Evolutionary conservation across 805 yeast genomes (phyloP), one percentile per base, ranked within the genome.

Genomic region (Yarrowia hollandica): DNA sequence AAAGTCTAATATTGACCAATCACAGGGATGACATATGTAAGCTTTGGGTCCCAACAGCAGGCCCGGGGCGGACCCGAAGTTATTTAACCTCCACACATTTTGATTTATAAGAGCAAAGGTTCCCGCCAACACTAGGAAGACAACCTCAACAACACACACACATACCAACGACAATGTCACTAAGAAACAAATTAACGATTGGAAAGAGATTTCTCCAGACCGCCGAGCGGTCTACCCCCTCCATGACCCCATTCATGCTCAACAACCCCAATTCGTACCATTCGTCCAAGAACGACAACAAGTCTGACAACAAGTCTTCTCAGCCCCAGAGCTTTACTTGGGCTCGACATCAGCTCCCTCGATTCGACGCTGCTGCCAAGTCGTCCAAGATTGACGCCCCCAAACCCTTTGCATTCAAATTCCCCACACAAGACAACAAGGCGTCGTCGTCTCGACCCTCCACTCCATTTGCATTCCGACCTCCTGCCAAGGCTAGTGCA

Each of bases 361-460:
- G 44, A 4, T 52, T 52, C 34, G 35, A 52, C 34, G 58, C 38
- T 12, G 26, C 38, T 21, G 18, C 14, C 38, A 48, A 52, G 26
- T 16, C 22, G 21, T 8, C 39, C 23, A 35, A 28, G 18, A 30
- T 44, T 5, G 35, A 44, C 11, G 19, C 44, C 42, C 28, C 38
- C 44, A 52, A 35, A 52, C 58, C 58, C 33, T 37, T 37, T 52
- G 58, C 58, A 52, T 52, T 52, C 35, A 52, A 52, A n/a, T 52
- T 52, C 34, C 58, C 58, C 44, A 23, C 54, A 16, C 54, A 21
- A 22, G 55, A 48, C 30, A 48, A 48, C n/a, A n/a, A n/a, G n/a
- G n/a, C n/a, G n/a, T n/a, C n/a, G 55, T 46, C 50, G 22, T 42
- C 52, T 14, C 39, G 55, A 48, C 25, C 55, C 30, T 18, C 54